Base-by-base conservation (phyloP, 495 filamentous ascomycete species). In the Delitschia confertaspora region DNA sequence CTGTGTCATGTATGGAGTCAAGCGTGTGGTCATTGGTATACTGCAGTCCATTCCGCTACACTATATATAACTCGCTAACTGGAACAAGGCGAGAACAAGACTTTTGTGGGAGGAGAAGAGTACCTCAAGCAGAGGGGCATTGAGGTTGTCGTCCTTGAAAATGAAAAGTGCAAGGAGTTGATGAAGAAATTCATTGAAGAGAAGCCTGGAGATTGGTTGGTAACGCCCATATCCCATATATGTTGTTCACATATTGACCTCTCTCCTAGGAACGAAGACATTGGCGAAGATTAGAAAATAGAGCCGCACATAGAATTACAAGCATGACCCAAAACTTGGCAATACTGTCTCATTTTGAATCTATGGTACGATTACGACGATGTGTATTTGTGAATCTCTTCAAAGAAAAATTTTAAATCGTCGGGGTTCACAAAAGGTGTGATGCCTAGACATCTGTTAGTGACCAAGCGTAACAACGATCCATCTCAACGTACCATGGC, bases 381-480 rank as follows among this genome's bases (percentile, higher is more conserved):
- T 32, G 51, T 40, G 14, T 47, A 42, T 35, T 39, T 82, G 58
- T 93, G 84, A 42, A 95, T 78, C 64, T 98, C 93, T 62, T 93
- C 69, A 49, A 96, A 93, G 72, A 80, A 98, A 68, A 89, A 93
- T 57, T 74, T 85, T 42, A 98, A 68, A 60, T 95, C 78, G 27
- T 95, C 87, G 2, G 91, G 91, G 47, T 94, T 79, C 19, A 96
- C 91, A 43, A 85, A 80, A 2, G 93, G 91, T 14, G 93, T 96
- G 41, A 98, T 84, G 50, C 85, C 83, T 87, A 39, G 26, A 18
- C 5, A 24, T 2, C n/a, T n/a, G n/a, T n/a, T n/a, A 4, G 39
- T 58, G 21, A 55, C 42, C 11, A 29, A n/a, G 33, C n/a, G 7
- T 3, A 26, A 3, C 16, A 27, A 4, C 6, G 11, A 11, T 19